A percentile compares a stretch with the other conserved stretches of the same genome.
These are phyloP conservation scores for Dimocarpus longan DNA, from an alignment of 345 rosid genomes.

Conservation along the genomic window DNA sequence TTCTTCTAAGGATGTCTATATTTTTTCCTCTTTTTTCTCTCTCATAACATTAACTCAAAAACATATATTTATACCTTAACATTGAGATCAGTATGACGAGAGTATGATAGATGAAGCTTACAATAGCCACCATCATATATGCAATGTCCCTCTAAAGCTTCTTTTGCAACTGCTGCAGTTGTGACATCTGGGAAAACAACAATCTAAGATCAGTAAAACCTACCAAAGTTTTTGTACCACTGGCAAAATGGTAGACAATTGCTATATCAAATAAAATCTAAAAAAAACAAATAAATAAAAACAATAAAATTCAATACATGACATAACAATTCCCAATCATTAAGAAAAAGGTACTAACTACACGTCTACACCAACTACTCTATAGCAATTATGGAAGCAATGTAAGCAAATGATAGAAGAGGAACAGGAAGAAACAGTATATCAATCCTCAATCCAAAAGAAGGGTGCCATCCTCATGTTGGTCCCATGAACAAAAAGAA, in stretches of 20 bases:
- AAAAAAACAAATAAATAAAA: not conserved
- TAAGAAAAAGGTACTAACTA: not conserved
- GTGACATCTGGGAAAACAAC: conserved; percentile 60
- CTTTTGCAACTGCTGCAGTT: conserved; percentile 85
- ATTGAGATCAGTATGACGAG: conserved; percentile 99
- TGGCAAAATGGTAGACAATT: not conserved
- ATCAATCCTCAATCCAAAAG: not conserved
- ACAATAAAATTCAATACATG: not conserved
- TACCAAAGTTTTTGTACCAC: not conserved
- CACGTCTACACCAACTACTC: not conserved
- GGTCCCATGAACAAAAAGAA: not conserved
- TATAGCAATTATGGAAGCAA: not conserved
- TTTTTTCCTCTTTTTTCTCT: conserved; percentile 32
- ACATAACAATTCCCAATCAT: not conserved
- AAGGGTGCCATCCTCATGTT: not conserved
- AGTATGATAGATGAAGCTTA: conserved; percentile 99
- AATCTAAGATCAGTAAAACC: conserved; percentile 19
- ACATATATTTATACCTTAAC: conserved; percentile 88
- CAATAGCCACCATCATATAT: conserved; percentile 99
- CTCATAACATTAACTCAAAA: conserved; percentile 62
- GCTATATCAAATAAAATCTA: not conserved
- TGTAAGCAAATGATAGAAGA: not conserved
- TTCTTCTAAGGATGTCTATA: conserved; percentile 43
- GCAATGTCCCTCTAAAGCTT: conserved; percentile 96
- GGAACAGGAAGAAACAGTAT: not conserved